A percentile compares a stretch with the other conserved stretches of the same genome.
These are phyloP conservation scores for Serendipita indica DNA, from an alignment of 768 basidiomycete genomes.

Conservation along the genomic window DNA sequence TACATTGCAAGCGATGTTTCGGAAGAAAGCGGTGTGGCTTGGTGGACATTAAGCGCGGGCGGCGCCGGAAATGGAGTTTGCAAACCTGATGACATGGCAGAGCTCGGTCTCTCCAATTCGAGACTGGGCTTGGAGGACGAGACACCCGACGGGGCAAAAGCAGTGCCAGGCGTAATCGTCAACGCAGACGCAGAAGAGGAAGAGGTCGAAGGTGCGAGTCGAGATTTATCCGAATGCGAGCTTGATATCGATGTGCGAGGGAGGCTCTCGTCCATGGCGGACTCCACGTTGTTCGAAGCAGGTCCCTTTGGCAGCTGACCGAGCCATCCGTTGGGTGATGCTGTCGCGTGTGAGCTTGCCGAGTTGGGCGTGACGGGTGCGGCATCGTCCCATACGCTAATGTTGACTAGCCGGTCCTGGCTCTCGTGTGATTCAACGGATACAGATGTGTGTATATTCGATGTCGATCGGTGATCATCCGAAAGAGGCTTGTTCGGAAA, in stretches of 20 bases:
- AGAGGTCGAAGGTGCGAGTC: background rate
- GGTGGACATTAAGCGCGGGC: background rate
- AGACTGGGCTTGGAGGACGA: background rate
- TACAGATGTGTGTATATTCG: background rate
- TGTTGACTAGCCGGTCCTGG: background rate
- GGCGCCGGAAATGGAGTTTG: background rate
- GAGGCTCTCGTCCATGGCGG: background rate
- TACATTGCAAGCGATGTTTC: slow-evolving; percentile 1
- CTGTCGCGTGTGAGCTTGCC: background rate
- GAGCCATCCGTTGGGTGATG: background rate
- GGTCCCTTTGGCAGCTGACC: background rate
- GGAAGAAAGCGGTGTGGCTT: background rate
- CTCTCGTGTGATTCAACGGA: background rate
- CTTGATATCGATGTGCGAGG: background rate
- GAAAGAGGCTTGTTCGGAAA: background rate
- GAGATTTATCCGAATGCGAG: background rate
- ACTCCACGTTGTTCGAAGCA: background rate
- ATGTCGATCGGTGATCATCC: background rate
- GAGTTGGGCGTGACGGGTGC: background rate
- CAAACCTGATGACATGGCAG: background rate
- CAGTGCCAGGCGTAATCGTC: background rate
- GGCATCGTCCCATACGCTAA: slow-evolving; percentile 1
- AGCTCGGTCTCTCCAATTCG: background rate
- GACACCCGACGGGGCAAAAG: background rate
- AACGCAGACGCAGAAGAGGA: background rate